A percentile compares a stretch with the other conserved stretches of the same genome.
Conservation (phyloP, 2,329 filamentous ascomycete species). For the Alternaria longipes region DNA sequence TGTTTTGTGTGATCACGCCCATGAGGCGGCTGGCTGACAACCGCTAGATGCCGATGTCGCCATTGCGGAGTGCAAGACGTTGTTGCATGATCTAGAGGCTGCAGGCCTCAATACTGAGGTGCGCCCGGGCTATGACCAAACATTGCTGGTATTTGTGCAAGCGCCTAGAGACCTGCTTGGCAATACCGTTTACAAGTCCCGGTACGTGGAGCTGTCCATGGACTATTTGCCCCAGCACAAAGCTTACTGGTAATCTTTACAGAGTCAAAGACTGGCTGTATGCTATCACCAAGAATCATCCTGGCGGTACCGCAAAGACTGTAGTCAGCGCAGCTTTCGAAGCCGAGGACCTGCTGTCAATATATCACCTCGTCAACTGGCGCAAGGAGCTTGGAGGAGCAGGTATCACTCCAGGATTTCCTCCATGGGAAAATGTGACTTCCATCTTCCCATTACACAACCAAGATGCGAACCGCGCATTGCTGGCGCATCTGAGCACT, state of each 20-base stretch:
- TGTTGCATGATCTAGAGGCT: constrained; percentile 37
- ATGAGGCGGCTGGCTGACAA: neutral
- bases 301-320: constrained; percentile 55
- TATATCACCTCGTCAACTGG: constrained; percentile 80
- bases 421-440: constrained; percentile 76
- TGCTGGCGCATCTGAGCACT: constrained; percentile 78
- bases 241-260: neutral
- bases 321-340: constrained; percentile 73
- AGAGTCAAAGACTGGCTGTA: constrained; percentile 88
- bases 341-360: constrained; percentile 78
- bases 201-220: constrained; percentile 22
- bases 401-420: constrained; percentile 74
- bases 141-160: constrained; percentile 44
- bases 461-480: constrained; percentile 75
- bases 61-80: constrained; percentile 29
- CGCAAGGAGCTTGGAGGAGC: constrained; percentile 78
- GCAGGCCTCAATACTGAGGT: constrained; percentile 46
- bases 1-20: constrained; percentile 12
- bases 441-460: constrained; percentile 84
- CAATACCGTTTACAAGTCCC: constrained; percentile 43
- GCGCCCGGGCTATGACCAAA: constrained; percentile 40
- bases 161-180: constrained; percentile 42
- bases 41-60: constrained; percentile 30
- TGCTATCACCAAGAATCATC: constrained; percentile 72
- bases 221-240: neutral